Base-by-base conservation (phyloP, 1,284 basidiomycete species). In the Fomitopsis pinicola region DNA sequence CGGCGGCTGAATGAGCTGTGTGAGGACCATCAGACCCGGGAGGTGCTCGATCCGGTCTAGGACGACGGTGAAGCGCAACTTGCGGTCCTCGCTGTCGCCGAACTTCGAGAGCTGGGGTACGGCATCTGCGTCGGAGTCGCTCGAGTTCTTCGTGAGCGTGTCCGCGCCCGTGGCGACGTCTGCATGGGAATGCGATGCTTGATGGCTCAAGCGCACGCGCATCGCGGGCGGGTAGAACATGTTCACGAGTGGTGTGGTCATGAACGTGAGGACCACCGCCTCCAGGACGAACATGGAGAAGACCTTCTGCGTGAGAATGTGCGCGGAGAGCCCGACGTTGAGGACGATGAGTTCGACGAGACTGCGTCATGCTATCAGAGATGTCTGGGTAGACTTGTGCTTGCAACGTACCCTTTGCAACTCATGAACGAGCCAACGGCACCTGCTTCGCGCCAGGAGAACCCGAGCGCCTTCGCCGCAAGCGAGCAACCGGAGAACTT, bases 211-310 rank as follows among this genome's bases (percentile, higher is more conserved):
- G 30, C 80, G 81, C 0, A 77, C 79, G 46, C 85, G 87, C 59
- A 78, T 73, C 55, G 85, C 79, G 5, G 83, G 83, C 1, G 94
- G 94, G 69, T 97, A 97, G 33, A 95, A 78, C 62, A 80, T 74
- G 4, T 88, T 82, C 14, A 95, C 94, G 54, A 90, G 79, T 1
- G 95, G 95, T 0, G 94, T 97, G 0, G 95, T 97, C 80, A 93
- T 83, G 74, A 92, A 93, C 0, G 95, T 97, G 55, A 97, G 80
- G 30, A 91, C 74, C 55, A 98, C 75, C 0, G 95, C 94, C 74
- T 94, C 92, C 38, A 97, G 77, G 28, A 97, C 94, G 67, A 98
- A 96, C 93, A 98, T 97, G 14, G 88, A 89, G 70, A 91, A 91
- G 9, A 91, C 87, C 33, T 79, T 77, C 77, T 82, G 68, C 5